A percentile compares a stretch with the other conserved stretches of the same genome.
phyloP scores from a whole-genome alignment of 2,329 filamentous ascomycete species.

The Aureobasidium sp. region DNA sequence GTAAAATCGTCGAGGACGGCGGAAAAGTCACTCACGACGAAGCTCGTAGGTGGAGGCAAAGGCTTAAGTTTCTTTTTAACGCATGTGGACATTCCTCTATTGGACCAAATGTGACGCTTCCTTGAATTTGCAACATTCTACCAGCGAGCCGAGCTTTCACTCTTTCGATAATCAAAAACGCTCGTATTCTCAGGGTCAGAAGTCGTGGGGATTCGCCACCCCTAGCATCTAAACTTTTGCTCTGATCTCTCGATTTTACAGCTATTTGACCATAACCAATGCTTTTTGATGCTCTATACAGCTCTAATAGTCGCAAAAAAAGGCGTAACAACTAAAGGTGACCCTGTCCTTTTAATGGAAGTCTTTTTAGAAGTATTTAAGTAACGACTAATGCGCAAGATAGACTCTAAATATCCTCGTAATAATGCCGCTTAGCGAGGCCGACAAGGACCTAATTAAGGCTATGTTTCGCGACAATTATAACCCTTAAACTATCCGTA shows the following conservation, averaged over 20 bases:
- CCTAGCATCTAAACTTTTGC: background rate
- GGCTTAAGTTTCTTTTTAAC: too few relatives aligned
- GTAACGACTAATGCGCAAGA: background rate
- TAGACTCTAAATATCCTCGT: too few relatives aligned
- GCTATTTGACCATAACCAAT: background rate
- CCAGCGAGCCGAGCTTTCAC: too few relatives aligned
- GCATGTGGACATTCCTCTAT: too few relatives aligned
- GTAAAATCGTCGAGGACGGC: too few relatives aligned
- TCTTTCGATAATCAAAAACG: too few relatives aligned
- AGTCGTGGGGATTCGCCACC: background rate
- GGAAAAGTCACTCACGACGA: too few relatives aligned
- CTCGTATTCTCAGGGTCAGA: background rate
- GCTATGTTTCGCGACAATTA: background rate
- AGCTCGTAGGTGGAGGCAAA: too few relatives aligned
- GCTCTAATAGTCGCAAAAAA: background rate
- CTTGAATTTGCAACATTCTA: too few relatives aligned
- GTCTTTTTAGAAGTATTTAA: background rate
- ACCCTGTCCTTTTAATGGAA: background rate
- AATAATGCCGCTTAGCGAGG: background rate
- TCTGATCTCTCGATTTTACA: background rate
- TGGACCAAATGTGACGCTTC: too few relatives aligned
- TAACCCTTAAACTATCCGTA: background rate
- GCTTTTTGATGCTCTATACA: background rate
- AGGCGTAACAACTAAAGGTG: background rate
- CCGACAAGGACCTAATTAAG: background rate